Evolutionary conservation across 257 asterid genomes (phyloP), one percentile per base, ranked within the genome.

Genomic region (Solanum peruvianum): DNA sequence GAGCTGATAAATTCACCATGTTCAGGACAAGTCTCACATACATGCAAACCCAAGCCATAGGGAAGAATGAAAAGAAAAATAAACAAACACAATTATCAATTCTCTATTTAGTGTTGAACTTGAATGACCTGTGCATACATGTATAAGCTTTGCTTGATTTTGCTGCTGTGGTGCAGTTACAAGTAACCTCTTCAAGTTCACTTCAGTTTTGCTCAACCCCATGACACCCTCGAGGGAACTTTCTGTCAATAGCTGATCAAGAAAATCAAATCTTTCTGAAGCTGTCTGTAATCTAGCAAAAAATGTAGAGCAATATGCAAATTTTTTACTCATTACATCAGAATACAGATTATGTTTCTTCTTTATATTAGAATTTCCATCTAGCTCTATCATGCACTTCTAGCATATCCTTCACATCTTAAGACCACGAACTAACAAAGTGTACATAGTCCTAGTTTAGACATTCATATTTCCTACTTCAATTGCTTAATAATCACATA

Each of bases 131-230:
- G 21, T 25, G 88, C 85, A 87, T 93, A 97, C 99, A 88, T 96
- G 99, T 60, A 95, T 77, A 70, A 97, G 99, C 92, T 96, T 96
- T 35, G 97, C 92, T 87, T 91, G 95, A 90, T 94, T 95, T 85
- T 93, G 96, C 91, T 93, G 99, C 29, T 92, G 97, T 13, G 98
- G 97, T 82, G 98, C 95, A 86, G 95, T 88, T 83, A 93, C 94
- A 86, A 95, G 93, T 88, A 97, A 90, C 88, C 99, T 95, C 89
- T 95, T 91, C 90, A 97, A 90, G 88, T 94, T 97, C 87, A 94
- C 96, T 91, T 94, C 99, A 7, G 92, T 91, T 92, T 94, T 95
- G 92, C 96, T 94, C 90, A 94, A 89, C 62, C 96, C 96, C 99
- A 97, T 97, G 84, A 70, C 83, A 71, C 84, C 84, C 41, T 78